phyloP scores from a whole-genome alignment of 2,329 filamentous ascomycete species.

The Sphaerulina vaccinii region DNA sequence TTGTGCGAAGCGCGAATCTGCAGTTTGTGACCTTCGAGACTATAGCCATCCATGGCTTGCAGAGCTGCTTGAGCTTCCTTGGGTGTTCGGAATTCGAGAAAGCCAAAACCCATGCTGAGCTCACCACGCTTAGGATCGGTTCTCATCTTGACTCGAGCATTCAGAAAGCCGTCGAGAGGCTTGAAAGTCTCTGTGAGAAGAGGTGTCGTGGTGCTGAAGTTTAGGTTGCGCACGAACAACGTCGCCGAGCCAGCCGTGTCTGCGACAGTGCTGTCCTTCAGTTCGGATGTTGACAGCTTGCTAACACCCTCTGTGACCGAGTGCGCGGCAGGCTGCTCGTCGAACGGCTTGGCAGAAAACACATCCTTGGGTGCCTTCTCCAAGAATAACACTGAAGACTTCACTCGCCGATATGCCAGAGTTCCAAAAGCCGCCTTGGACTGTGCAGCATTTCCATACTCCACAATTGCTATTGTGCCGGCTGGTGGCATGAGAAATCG shows the following conservation, averaged over 20 bases:
- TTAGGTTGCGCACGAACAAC: slow-evolving; percentile 89
- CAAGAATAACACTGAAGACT: slow-evolving; percentile 85
- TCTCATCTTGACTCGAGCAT: slow-evolving; percentile 89
- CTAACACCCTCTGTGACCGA: slow-evolving; percentile 38
- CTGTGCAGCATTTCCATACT: slow-evolving; percentile 76
- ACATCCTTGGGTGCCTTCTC: slow-evolving; percentile 89
- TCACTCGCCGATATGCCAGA: slow-evolving; percentile 85
- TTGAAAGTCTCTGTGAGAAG: slow-evolving; percentile 75
- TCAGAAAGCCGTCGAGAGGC: slow-evolving; percentile 81
- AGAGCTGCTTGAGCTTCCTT: slow-evolving; percentile 76
- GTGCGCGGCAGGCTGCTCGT: slow-evolving; percentile 31
- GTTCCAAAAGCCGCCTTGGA: slow-evolving; percentile 80
- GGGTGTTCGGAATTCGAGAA: slow-evolving; percentile 81
- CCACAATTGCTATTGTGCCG: slow-evolving; percentile 89
- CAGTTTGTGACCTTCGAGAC: slow-evolving; percentile 82
- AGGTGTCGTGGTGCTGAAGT: slow-evolving; percentile 81
- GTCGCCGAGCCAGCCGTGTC: slow-evolving; percentile 64
- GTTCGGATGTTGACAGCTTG: slow-evolving; percentile 67
- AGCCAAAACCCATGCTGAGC: slow-evolving; percentile 96
- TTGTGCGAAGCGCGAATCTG: slow-evolving; percentile 84
- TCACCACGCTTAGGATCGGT: slow-evolving; percentile 86
- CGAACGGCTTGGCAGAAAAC: slow-evolving; percentile 51
- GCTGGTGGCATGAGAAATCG: slow-evolving; percentile 88
- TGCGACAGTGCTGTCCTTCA: slow-evolving; percentile 58
- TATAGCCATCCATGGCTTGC: slow-evolving; percentile 81